These are phyloP conservation scores for Cadophora luteo-olivacea DNA, from an alignment of 2,329 filamentous ascomycete species.

Conservation along the genomic window DNA sequence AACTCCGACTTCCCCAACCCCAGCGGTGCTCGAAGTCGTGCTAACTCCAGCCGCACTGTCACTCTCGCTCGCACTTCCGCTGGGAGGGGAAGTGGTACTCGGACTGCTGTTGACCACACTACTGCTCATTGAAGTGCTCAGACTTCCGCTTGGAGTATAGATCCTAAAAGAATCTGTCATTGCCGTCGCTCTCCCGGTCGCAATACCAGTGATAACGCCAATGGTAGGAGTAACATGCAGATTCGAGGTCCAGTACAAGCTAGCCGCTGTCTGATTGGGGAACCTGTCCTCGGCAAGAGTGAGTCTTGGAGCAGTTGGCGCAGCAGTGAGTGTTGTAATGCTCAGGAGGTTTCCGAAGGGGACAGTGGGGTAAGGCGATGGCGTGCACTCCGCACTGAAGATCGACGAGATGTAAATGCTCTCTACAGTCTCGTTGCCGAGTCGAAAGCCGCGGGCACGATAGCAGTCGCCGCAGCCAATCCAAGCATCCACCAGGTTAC, in stretches of 20 bases:
- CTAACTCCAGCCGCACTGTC: not conserved
- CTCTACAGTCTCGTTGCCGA: not conserved
- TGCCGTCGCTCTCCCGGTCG: not conserved
- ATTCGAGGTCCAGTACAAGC: constrained; percentile 12
- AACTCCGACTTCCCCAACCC: not conserved
- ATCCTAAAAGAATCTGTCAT: not conserved
- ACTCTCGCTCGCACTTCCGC: not conserved
- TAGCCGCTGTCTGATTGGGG: not conserved
- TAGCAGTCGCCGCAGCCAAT: not conserved
- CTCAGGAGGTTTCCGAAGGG: not conserved
- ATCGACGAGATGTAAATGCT: not conserved
- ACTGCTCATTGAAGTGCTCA: not conserved
- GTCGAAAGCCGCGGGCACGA: not conserved
- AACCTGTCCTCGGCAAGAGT: not conserved
- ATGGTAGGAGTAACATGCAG: not conserved
- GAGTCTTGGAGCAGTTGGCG: not conserved
- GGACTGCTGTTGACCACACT: not conserved
- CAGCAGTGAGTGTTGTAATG: not conserved
- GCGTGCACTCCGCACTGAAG: not conserved
- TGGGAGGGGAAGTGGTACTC: not conserved
- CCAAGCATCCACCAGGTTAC: not conserved
- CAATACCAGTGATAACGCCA: not conserved
- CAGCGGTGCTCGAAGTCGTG: not conserved
- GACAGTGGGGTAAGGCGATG: not conserved
- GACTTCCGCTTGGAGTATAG: not conserved